These are phyloP conservation scores for Chaetoceros tenuissimus DNA, from an alignment of 108 stramenopile genomes.

Conservation along the genomic window DNA sequence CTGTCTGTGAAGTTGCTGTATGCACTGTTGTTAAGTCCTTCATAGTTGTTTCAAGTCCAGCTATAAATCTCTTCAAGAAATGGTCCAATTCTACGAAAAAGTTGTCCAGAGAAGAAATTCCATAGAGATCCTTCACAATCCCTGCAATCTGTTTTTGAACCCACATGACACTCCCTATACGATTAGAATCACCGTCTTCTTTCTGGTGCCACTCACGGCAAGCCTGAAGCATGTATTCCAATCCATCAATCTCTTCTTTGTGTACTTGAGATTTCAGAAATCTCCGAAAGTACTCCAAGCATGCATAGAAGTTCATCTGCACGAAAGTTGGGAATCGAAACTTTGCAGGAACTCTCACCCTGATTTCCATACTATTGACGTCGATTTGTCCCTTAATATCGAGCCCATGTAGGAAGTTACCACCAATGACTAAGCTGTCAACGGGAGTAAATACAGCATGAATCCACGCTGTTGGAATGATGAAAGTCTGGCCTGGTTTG, in stretches of 20 bases:
- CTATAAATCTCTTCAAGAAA: no score
- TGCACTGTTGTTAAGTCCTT: no score
- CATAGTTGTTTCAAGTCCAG: no score
- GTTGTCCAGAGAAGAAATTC: no score
- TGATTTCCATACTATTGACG: slow-evolving; percentile 36
- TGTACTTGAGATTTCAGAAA: slow-evolving; percentile 5
- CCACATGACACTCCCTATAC: neutral
- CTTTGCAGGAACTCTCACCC: slow-evolving; percentile 29
- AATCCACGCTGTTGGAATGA: slow-evolving; percentile 91
- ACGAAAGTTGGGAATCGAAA: slow-evolving; percentile 47
- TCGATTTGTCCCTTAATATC: slow-evolving; percentile 39
- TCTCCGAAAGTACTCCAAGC: slow-evolving; percentile 21
- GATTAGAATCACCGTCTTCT: neutral
- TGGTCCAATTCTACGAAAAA: no score
- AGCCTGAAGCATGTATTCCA: neutral
- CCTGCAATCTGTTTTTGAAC: neutral
- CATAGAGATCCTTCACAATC: no score
- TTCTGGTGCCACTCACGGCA: neutral
- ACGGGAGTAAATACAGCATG: slow-evolving; percentile 89
- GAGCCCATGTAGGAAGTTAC: slow-evolving; percentile 73
- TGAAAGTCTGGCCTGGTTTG: slow-evolving; percentile 60
- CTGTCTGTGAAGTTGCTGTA: no score
- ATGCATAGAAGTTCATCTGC: slow-evolving; percentile 35
- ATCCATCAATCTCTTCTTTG: neutral
- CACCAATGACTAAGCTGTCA: slow-evolving; percentile 83